Evolutionary conservation across 257 asterid species (phyloP).

Genomic region (Coffea eugenioides): DNA sequence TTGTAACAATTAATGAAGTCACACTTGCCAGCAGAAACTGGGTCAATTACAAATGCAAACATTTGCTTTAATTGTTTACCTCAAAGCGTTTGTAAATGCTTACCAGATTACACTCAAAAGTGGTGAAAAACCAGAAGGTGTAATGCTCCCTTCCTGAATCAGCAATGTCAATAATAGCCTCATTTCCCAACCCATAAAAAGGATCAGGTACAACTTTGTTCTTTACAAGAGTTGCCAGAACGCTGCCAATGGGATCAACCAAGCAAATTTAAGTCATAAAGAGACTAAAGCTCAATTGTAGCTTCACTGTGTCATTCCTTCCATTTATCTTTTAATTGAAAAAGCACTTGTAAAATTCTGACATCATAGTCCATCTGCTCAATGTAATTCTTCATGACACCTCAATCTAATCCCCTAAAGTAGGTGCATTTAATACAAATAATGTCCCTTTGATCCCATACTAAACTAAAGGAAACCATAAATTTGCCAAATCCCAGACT

Average conservation of each 20-base stretch:
- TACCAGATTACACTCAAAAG: conserved; percentile 78
- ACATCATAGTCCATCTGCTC: neutral
- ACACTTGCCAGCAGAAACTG: neutral
- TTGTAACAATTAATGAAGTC: neutral
- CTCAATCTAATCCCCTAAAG: neutral
- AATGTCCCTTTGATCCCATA: neutral
- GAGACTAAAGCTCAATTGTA: neutral
- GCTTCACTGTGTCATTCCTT: neutral
- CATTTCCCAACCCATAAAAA: conserved; percentile 85
- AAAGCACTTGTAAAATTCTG: neutral
- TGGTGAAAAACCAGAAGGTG: conserved; percentile 92
- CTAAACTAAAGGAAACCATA: neutral
- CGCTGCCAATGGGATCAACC: conserved; percentile 42
- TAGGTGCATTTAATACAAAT: neutral
- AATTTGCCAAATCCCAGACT: neutral
- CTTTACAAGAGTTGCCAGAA: conserved; percentile 84
- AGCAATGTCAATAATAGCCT: conserved; percentile 77
- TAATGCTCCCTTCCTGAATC: conserved; percentile 91
- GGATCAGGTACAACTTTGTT: conserved; percentile 90
- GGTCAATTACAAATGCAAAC: neutral
- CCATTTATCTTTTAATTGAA: neutral
- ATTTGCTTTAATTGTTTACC: neutral
- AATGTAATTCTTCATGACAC: neutral
- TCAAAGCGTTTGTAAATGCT: conserved; percentile 19
- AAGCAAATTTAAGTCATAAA: neutral